Evolutionary conservation across 2,329 filamentous ascomycete genomes (phyloP).

Genomic region (Ophiobolus disseminans): DNA sequence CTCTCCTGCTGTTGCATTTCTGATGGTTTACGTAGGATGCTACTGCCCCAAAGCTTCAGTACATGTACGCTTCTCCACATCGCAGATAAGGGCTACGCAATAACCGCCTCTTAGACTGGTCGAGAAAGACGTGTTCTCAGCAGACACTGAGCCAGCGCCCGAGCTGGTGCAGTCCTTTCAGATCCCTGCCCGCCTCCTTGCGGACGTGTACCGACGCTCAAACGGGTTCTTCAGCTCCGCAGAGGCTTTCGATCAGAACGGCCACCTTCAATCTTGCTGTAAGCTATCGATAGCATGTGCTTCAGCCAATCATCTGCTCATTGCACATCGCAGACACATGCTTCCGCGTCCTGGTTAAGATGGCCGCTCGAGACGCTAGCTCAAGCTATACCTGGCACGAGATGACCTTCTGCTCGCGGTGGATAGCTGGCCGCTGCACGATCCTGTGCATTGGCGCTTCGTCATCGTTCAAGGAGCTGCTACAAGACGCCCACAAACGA

Average conservation of each 20-base stretch:
- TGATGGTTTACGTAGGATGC: neutral
- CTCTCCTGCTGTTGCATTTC: neutral
- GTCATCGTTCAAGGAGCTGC: constrained; percentile 4
- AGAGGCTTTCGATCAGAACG: constrained; percentile 5
- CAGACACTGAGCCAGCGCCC: neutral
- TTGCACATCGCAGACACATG: constrained; percentile 9
- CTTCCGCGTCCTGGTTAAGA: constrained; percentile 22
- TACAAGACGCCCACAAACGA: constrained; percentile 3
- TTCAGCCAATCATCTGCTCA: neutral
- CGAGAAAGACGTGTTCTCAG: neutral
- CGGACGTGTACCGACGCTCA: constrained; percentile 18
- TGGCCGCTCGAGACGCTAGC: neutral
- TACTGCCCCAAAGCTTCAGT: neutral
- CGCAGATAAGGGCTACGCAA: neutral
- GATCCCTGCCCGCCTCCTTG: constrained; percentile 17
- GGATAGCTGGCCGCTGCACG: constrained; percentile 2
- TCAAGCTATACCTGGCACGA: constrained; percentile 21
- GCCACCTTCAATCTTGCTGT: constrained; percentile 9
- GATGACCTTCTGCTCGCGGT: constrained; percentile 24
- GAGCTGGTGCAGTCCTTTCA: constrained; percentile 16
- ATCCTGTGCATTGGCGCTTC: constrained; percentile 18
- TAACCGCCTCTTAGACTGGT: neutral
- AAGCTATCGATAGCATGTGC: neutral
- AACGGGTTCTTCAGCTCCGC: constrained; percentile 24
- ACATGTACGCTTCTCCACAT: neutral